Base-by-base conservation (phyloP, 1,284 basidiomycete species). In the Ganoderma meredithae region DNA sequence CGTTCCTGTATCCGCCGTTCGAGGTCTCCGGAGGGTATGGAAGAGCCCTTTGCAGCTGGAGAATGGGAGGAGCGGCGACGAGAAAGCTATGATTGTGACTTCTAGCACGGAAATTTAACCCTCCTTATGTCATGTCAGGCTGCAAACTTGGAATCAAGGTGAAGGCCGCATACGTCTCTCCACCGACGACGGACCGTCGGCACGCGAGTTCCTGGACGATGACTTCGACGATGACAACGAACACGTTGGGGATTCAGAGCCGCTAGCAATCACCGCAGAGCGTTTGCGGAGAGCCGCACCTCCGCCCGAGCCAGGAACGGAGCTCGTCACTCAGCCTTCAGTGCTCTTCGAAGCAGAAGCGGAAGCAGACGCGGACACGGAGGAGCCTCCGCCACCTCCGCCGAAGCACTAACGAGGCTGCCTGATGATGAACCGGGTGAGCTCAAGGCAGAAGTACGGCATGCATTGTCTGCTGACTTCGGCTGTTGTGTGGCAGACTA, bases 91-190 rank as follows among this genome's bases (percentile, higher is more conserved):
- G 25, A 53, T 27, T 12, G 2, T 49, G n/a, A 25, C n/a, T 53
- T 27, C 10, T 5, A 15, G 52, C 15, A 13, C 52, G 13, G 7
- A 36, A 19, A 56, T 17, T 49, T 8, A 25, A 17, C 15, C 56
- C 39, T 8, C 19, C 25, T 44, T 63, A 10, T 44, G 33, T n/a
- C 71, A 12, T 52, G 36, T 22, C 71, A 93, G 91, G 73, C 77
- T 93, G 63, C 88, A 88, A 72, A 87, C 85, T 9, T 86, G 90
- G 79, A 83, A 84, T 1, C 77, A 80, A 15, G 71, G 78, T 36
- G 88, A 89, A 69, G 91, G 91, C 6, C 82, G 78, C 2, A 90
- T 93, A 70, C 86, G 91, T 12, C 82, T 93, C 33, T 92, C 90
- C 49, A 83, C 87, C 73, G 92, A 93, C 71, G 90, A 93, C 64